phyloP scores from a whole-genome alignment of 78 protist genomes.

The Tieghemostelium lacteum region DNA sequence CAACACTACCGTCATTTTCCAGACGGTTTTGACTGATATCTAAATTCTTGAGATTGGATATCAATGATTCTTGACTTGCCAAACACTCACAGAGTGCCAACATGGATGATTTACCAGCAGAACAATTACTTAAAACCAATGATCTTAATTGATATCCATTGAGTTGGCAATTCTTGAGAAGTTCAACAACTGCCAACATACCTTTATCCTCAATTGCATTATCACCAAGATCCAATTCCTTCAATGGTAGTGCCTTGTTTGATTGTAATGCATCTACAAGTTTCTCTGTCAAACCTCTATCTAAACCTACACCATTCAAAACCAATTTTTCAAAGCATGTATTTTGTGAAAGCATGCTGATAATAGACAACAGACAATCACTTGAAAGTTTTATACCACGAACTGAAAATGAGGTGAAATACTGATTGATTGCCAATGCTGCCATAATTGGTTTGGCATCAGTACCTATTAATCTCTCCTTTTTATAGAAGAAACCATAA shows the following conservation, averaged over 20 bases:
- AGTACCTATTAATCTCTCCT: conserved; percentile 32
- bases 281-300: conserved; percentile 42
- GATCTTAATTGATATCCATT: not conserved
- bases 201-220: conserved; percentile 73
- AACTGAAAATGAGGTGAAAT: conserved; percentile 47
- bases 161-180: not conserved
- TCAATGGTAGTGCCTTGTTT: conserved; percentile 48
- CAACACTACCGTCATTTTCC: conserved; percentile 42
- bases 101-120: conserved; percentile 56
- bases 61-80: not conserved
- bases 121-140: conserved; percentile 32
- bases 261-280: conserved; percentile 17
- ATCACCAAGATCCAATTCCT: conserved; percentile 64
- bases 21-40: conserved; percentile 38
- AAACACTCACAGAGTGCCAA: conserved; percentile 17
- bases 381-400: conserved; percentile 33
- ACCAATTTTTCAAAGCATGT: conserved; percentile 29
- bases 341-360: conserved; percentile 38
- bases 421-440: conserved; percentile 49
- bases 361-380: conserved; percentile 59
- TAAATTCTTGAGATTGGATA: not conserved
- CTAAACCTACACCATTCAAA: conserved; percentile 69
- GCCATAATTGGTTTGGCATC: conserved; percentile 68
- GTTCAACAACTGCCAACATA: conserved; percentile 27
- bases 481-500: conserved; percentile 69